These are phyloP conservation scores for Fraxinus dipetala DNA, from an alignment of 305 asterid genomes.

Conservation along the genomic window DNA sequence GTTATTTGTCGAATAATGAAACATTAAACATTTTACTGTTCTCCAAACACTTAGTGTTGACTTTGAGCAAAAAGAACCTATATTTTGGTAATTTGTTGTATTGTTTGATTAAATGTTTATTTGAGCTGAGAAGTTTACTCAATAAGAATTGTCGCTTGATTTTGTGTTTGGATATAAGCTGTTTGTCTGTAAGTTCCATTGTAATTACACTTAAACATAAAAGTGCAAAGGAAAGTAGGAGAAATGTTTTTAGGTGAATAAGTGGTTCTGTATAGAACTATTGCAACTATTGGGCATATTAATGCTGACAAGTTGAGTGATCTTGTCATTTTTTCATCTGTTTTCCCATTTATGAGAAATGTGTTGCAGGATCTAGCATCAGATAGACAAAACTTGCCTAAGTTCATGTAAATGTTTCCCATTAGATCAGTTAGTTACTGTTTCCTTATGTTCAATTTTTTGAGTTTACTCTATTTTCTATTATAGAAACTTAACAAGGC, in stretches of 20 bases:
- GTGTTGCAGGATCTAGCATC: not conserved
- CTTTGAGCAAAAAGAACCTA: not conserved
- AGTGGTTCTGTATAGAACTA: not conserved
- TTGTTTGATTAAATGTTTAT: slow-evolving; percentile 6
- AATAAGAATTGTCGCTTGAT: not conserved
- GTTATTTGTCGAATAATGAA: not conserved
- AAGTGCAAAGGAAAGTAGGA: not conserved
- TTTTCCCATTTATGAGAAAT: not conserved
- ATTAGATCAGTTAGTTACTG: not conserved
- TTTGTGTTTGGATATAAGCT: not conserved
- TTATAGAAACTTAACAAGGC: not conserved
- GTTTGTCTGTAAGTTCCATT: not conserved
- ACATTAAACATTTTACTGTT: slow-evolving; percentile 3
- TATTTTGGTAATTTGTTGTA: not conserved
- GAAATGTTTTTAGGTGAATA: not conserved
- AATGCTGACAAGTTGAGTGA: not conserved
- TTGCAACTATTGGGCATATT: slow-evolving; percentile 1
- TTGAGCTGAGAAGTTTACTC: not conserved
- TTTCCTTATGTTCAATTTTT: not conserved
- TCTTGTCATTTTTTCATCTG: not conserved
- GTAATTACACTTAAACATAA: not conserved
- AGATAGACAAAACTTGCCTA: not conserved
- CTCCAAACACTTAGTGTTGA: not conserved
- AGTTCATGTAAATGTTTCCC: not conserved
- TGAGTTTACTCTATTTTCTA: not conserved